Conservation (phyloP, 2,329 filamentous ascomycete species). For the Penicillium janthinellum region DNA sequence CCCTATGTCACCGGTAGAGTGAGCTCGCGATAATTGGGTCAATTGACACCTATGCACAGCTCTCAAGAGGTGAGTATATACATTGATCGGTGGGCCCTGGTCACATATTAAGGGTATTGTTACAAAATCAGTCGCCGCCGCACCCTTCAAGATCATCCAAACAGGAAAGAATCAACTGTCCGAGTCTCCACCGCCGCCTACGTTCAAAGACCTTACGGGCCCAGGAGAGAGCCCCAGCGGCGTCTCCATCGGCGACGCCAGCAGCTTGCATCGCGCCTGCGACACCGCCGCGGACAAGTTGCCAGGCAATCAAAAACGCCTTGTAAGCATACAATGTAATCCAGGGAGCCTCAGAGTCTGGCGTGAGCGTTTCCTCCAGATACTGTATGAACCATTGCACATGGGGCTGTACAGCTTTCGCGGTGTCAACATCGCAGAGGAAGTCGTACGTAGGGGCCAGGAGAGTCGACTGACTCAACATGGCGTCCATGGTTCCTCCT, state of each 20-base stretch:
- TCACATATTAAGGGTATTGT: neutral
- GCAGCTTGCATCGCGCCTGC: slow-evolving; percentile 39
- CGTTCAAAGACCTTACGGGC: slow-evolving; percentile 36
- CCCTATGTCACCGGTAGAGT: neutral
- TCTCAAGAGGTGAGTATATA: neutral
- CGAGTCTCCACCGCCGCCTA: slow-evolving; percentile 34
- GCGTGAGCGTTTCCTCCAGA: slow-evolving; percentile 28
- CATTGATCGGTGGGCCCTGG: neutral
- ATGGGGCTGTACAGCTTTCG: slow-evolving; percentile 38
- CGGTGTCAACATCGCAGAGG: slow-evolving; percentile 33
- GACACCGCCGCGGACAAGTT: slow-evolving; percentile 36
- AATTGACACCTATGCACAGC: too few species aligned
- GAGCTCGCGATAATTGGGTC: too few species aligned
- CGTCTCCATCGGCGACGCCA: slow-evolving; percentile 37
- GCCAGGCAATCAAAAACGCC: slow-evolving; percentile 47
- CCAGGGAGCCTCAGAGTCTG: slow-evolving; percentile 43
- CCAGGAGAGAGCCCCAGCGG: slow-evolving; percentile 29
- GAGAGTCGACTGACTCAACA: slow-evolving; percentile 36
- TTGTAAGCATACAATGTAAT: slow-evolving; percentile 45
- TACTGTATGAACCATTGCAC: slow-evolving; percentile 46
- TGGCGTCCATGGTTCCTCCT: slow-evolving; percentile 39
- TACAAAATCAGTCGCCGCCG: neutral
- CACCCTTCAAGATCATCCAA: slow-evolving; percentile 32
- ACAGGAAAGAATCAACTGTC: slow-evolving; percentile 36
- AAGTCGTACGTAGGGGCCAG: slow-evolving; percentile 36